phyloP scores from a whole-genome alignment of 306 rosid genomes.

The Vachellia collinsii region DNA sequence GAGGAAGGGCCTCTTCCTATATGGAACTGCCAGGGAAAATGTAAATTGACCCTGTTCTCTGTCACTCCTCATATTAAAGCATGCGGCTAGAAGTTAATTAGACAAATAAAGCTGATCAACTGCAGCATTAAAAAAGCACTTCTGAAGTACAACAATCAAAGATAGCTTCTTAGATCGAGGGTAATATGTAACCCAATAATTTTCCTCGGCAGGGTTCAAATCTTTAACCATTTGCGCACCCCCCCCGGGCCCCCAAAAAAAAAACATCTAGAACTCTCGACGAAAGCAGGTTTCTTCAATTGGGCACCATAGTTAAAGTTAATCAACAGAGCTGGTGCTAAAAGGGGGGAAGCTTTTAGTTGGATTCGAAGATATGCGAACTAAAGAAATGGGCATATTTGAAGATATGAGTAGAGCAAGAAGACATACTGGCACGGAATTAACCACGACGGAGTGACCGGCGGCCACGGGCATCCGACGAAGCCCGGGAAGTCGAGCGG shows the following conservation, averaged over 20 bases:
- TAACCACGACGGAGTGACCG: constrained; percentile 40
- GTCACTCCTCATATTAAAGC: background rate
- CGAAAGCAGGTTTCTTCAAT: background rate
- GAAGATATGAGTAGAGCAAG: background rate
- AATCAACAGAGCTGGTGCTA: background rate
- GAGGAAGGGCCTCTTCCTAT: background rate
- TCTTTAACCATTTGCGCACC: too few species aligned
- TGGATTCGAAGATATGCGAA: background rate
- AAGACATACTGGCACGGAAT: constrained; percentile 48
- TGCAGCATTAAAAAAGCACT: too few species aligned
- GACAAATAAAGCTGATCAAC: background rate
- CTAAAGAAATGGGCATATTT: background rate
- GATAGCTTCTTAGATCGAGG: background rate
- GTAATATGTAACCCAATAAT: background rate
- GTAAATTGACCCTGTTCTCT: background rate
- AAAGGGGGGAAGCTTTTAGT: background rate
- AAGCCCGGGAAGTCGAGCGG: constrained; percentile 18
- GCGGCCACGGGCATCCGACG: constrained; percentile 39
- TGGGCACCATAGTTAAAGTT: background rate
- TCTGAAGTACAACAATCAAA: background rate
- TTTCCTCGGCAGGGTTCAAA: background rate
- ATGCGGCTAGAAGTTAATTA: background rate
- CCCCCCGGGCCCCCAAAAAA: too few species aligned
- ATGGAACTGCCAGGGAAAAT: background rate
- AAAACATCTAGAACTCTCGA: too few species aligned